Evolutionary conservation across 2,329 filamentous ascomycete species (phyloP), one percentile per base, ranked within the genome.

Genomic region (Rhinocladiella mackenziei): DNA sequence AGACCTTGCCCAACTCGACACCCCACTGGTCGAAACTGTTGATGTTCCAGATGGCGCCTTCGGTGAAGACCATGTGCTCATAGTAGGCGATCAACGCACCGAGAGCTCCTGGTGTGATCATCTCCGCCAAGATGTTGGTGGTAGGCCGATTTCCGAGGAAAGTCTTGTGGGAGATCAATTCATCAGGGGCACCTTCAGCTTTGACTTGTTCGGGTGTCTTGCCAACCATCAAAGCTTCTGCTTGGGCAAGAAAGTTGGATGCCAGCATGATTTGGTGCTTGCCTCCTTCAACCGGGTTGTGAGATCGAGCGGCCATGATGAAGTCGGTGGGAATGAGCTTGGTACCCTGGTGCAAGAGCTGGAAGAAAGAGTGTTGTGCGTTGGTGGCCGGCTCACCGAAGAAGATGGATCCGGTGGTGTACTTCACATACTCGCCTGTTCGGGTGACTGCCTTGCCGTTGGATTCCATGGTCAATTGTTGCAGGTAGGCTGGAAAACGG

Each of bases 11-110:
- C 51, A 98, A 75, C 77, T 98, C 92, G 32, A 98, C 92, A 71
- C 92, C 92, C 92, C 92, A 98, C 76, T 98, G 92, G 73, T 98
- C 92, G 65, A 97, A 98, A 62, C 84, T 89, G 80, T 98, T 98
- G 76, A 98, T 95, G 73, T 97, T 94, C 92, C 92, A 98, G 65
- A 98, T 77, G 39, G 89, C 91, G 60, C 92, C 92, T 73, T 98
- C 92, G 26, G 87, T 94, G 69, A 98, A 98, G 44, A 92, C 97
- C 51, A 97, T 73, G 72, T 98, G 92, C 77, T 98, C 92, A 71
- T 98, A 98, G 78, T 97, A 98, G 56, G 89, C 91, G 60, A 98
- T 98, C 59, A 98, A 72, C 3, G 92, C 91, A 63, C 92, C 92
- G 35, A 98, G 80, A 60, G 94, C 89, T 31, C 83, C 87, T 6